phyloP scores from a whole-genome alignment of 78 protist genomes.

The Dictyostelium capitatum region DNA sequence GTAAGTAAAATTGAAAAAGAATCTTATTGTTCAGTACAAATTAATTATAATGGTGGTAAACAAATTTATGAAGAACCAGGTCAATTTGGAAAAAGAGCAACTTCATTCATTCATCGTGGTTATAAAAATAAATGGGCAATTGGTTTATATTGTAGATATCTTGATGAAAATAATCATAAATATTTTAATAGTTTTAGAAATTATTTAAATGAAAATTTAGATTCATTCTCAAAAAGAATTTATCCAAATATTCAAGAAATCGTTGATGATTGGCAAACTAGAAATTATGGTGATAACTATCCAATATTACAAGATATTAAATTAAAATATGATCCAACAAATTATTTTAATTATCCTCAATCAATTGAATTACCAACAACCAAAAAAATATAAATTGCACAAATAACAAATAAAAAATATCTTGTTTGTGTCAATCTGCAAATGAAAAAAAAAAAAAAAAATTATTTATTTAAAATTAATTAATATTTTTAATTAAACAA shows the following conservation, averaged over 20 bases:
- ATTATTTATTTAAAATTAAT: too few relatives aligned
- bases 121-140: not conserved
- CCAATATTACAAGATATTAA: slow-evolving; percentile 5
- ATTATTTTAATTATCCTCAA: slow-evolving; percentile 23
- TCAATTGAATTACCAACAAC: slow-evolving; percentile 8
- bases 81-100: not conserved
- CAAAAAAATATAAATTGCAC: too few relatives aligned
- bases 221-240: not conserved
- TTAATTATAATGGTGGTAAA: slow-evolving; percentile 1
- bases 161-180: not conserved
- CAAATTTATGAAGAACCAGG: too few relatives aligned
- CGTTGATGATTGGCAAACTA: not conserved
- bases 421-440: too few relatives aligned
- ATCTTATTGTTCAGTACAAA: not conserved
- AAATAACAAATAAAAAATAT: too few relatives aligned
- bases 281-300: not conserved
- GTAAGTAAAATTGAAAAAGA: not conserved
- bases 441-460: too few relatives aligned
- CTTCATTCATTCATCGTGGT: not conserved
- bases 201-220: not conserved
- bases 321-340: slow-evolving; percentile 3
- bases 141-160: not conserved
- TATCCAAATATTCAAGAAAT: slow-evolving; percentile 21
- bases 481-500: too few relatives aligned
- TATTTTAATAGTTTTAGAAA: not conserved